Conservation (phyloP, 805 yeast species). For the Zygotorulaspora florentina region DNA sequence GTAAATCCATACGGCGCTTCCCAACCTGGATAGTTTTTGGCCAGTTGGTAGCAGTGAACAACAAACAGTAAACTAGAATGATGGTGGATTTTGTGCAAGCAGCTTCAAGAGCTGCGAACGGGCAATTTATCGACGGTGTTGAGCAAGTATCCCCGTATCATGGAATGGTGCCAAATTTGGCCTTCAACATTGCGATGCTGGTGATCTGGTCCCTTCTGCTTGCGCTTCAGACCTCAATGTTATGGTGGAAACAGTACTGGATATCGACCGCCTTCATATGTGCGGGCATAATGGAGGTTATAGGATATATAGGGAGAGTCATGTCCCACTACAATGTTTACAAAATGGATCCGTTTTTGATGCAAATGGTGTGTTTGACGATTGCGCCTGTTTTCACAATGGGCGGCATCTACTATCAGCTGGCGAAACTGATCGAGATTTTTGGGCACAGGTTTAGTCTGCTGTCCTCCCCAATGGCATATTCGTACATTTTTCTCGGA, state of each 20-base stretch:
- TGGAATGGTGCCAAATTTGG: conserved; percentile 47
- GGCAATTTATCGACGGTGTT: conserved; percentile 4
- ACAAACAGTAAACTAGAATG: neutral
- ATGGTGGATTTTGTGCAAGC: neutral
- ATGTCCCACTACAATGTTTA: conserved; percentile 39
- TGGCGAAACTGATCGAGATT: conserved; percentile 63
- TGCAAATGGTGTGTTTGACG: conserved; percentile 67
- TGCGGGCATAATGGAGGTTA: conserved; percentile 56
- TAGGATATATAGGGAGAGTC: conserved; percentile 64
- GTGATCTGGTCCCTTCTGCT: conserved; percentile 50
- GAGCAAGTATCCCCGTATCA: conserved; percentile 24
- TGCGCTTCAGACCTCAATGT: conserved; percentile 41
- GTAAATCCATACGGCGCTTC: too few relatives aligned
- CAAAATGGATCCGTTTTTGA: conserved; percentile 43
- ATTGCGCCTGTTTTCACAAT: conserved; percentile 79
- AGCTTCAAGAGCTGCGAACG: neutral
- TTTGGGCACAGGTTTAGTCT: conserved; percentile 53
- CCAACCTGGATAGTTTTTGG: too few relatives aligned
- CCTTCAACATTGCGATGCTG: conserved; percentile 57
- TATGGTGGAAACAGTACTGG: conserved; percentile 58
- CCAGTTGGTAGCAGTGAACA: too few relatives aligned
- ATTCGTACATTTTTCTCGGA: conserved; percentile 56
- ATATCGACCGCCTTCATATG: conserved; percentile 52
- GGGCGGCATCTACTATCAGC: conserved; percentile 74
- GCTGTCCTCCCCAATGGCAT: conserved; percentile 33